A percentile compares a stretch with the other conserved stretches of the same genome.
Evolutionary conservation across 192 early-diverging fungal genomes (phyloP).

Genomic region (Coemansia sp.): DNA sequence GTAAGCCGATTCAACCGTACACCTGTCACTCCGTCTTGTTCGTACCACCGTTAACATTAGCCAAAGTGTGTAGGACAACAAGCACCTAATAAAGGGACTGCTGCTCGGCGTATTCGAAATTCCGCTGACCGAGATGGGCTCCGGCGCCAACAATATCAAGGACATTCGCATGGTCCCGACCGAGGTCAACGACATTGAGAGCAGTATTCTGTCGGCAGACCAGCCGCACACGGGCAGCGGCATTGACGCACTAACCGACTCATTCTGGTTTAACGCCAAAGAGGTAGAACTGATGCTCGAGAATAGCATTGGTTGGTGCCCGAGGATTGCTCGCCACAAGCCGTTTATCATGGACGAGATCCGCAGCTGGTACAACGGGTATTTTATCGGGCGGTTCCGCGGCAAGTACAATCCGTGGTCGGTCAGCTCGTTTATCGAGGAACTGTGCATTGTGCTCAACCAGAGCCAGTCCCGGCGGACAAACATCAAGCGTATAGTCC

Average conservation of each 20-base stretch:
- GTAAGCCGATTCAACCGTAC: conserved; percentile 5
- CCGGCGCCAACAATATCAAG: conserved; percentile 37
- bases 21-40: neutral
- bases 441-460: conserved; percentile 10
- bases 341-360: conserved; percentile 9
- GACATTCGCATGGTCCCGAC: conserved; percentile 30
- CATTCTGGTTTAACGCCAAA: conserved; percentile 34
- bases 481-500: neutral
- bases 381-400: conserved; percentile 30
- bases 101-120: conserved; percentile 39
- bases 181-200: conserved; percentile 26
- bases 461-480: neutral
- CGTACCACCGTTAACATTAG: conserved; percentile 34
- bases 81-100: conserved; percentile 19
- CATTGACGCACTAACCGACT: conserved; percentile 23
- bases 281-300: conserved; percentile 31
- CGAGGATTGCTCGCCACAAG: conserved; percentile 16
- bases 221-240: conserved; percentile 27
- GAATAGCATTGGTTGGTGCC: conserved; percentile 11
- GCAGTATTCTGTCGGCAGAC: conserved; percentile 12
- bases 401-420: conserved; percentile 52
- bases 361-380: conserved; percentile 30
- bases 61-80: conserved; percentile 16
- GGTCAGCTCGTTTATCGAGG: conserved; percentile 33
- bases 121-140: conserved; percentile 38